Percentiles rank a stretch among this genome's conserved stretches.
phyloP scores from a whole-genome alignment of 805 yeast genomes.

The Spencermartinsiella europaea region DNA sequence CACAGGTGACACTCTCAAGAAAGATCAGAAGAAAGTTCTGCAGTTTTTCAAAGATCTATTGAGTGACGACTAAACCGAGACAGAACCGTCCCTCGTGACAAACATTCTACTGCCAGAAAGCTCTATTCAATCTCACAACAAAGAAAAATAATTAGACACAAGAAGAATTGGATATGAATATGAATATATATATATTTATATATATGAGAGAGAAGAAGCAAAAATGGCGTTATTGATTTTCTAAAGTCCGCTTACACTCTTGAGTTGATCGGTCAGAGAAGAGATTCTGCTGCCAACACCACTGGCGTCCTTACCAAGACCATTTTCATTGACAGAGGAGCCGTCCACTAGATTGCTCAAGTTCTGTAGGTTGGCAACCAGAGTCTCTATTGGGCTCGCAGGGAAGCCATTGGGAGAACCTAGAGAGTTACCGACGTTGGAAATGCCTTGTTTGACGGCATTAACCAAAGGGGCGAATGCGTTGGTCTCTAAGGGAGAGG shows the following conservation, averaged over 20 bases:
- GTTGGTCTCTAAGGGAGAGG: background rate
- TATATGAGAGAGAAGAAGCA: background rate
- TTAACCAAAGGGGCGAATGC: background rate
- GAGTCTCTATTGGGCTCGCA: background rate
- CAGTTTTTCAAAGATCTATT: slow-evolving; percentile 16
- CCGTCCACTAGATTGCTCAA: background rate
- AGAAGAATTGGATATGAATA: background rate
- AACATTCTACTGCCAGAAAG: no score
- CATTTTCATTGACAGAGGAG: background rate
- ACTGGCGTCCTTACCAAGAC: background rate
- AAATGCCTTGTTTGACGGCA: background rate
- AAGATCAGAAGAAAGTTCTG: slow-evolving; percentile 16
- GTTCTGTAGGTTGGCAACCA: background rate
- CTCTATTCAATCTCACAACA: no score
- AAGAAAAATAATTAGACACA: no score
- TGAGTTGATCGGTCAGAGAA: background rate
- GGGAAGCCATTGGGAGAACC: background rate
- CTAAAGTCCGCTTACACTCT: background rate
- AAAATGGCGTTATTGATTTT: background rate
- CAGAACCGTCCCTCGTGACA: no score
- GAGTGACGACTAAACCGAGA: no score
- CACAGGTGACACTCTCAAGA: background rate
- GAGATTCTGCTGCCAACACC: background rate
- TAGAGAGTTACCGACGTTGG: background rate
- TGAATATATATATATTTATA: no score